These are phyloP conservation scores for Beta lomatogona DNA, from an alignment of 179 eudicot genomes.

Conservation along the genomic window DNA sequence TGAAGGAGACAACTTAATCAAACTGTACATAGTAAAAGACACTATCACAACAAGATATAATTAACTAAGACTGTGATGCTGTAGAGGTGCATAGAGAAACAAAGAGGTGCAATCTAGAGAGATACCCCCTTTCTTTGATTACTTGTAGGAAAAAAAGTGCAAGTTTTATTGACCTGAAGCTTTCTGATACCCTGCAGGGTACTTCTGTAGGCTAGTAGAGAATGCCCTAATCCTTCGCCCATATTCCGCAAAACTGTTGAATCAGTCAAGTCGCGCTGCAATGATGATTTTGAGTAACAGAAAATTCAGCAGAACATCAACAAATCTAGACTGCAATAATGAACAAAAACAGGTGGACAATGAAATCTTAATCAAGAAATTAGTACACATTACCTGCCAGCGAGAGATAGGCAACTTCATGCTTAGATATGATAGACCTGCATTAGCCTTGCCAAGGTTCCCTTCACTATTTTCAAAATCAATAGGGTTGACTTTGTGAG, in stretches of 20 bases:
- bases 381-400: slow-evolving; percentile 66
- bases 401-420: slow-evolving; percentile 88
- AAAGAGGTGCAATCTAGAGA: not conserved
- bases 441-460: slow-evolving; percentile 92
- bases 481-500: slow-evolving; percentile 97
- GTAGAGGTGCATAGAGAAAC: not conserved
- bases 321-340: not conserved
- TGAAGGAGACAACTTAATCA: not conserved
- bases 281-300: not conserved
- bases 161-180: slow-evolving; percentile 64
- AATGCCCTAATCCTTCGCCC: slow-evolving; percentile 87
- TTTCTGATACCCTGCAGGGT: slow-evolving; percentile 78
- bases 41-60: not conserved
- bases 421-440: slow-evolving; percentile 66
- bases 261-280: slow-evolving; percentile 96
- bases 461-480: slow-evolving; percentile 99
- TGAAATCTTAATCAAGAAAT: not conserved
- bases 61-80: not conserved
- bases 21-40: not conserved
- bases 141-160: too few species aligned
- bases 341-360: not conserved
- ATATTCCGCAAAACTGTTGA: slow-evolving; percentile 91
- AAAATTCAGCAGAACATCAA: slow-evolving; percentile 3
- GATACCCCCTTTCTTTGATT: too few species aligned
- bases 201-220: slow-evolving; percentile 80